phyloP scores from a whole-genome alignment of 805 yeast species.

The Kodamaea neixiangensis region DNA sequence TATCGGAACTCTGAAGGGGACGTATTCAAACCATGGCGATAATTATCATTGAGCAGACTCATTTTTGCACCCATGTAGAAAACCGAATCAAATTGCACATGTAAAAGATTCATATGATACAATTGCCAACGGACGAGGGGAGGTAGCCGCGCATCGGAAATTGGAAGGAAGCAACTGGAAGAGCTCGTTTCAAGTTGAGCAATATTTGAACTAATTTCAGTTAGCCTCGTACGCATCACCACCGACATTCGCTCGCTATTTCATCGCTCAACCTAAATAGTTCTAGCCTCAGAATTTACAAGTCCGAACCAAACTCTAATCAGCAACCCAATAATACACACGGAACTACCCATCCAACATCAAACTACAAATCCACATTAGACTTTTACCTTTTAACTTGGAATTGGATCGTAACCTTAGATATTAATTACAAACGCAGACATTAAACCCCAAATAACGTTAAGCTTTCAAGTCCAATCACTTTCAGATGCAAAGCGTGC shows the following conservation, averaged over 20 bases:
- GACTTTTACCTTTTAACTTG: background rate
- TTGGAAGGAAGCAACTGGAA: too few relatives aligned
- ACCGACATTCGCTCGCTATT: too few relatives aligned
- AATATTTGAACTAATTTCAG: too few relatives aligned
- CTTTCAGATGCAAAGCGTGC: background rate
- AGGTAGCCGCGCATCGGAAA: too few relatives aligned
- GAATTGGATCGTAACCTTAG: background rate
- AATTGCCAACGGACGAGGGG: too few relatives aligned
- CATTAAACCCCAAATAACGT: background rate
- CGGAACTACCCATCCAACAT: background rate
- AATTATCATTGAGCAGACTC: background rate
- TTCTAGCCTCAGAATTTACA: background rate
- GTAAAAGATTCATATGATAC: background rate
- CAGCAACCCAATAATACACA: background rate
- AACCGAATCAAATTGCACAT: background rate
- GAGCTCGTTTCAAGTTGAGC: too few relatives aligned
- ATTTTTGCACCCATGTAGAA: background rate
- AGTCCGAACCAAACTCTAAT: background rate
- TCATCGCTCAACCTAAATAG: background rate
- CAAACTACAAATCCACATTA: background rate
- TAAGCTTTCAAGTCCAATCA: background rate
- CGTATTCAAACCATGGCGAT: background rate
- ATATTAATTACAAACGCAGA: background rate
- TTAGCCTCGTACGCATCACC: too few relatives aligned
- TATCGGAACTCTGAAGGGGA: background rate